Conservation (phyloP, 805 yeast species). For the Peterozyma toletana region DNA sequence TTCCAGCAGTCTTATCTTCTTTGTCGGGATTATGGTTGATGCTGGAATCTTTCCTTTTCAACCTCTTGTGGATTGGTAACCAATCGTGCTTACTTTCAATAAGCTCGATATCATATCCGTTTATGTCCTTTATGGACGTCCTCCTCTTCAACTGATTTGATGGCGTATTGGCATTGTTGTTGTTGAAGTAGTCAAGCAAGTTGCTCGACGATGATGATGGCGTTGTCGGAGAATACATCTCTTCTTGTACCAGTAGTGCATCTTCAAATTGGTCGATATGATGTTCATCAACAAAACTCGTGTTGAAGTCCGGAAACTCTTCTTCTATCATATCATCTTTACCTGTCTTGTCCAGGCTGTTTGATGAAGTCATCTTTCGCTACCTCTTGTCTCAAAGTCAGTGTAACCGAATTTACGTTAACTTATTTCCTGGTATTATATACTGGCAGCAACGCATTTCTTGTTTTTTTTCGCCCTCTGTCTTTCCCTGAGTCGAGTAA, state of each 20-base stretch:
- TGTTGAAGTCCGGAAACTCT: conserved; percentile 4
- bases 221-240: neutral
- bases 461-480: no score
- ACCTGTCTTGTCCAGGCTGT: no score
- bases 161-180: neutral
- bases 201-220: conserved; percentile 2
- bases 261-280: conserved; percentile 6
- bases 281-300: conserved; percentile 3
- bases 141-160: neutral
- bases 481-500: no score
- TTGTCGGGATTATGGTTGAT: conserved; percentile 8
- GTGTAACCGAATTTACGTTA: no score
- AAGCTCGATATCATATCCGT: conserved; percentile 19
- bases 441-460: no score
- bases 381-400: no score
- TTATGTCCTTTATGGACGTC: conserved; percentile 2
- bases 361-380: no score
- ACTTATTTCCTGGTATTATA: no score
- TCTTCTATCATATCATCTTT: no score
- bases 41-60: conserved; percentile 8
- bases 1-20: neutral
- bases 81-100: conserved; percentile 39
- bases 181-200: neutral
- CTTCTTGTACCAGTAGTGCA: conserved; percentile 13
- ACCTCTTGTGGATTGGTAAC: conserved; percentile 30